Percentiles rank a stretch among this genome's conserved stretches.
Conservation (phyloP, 768 basidiomycete genomes). For the Termitomyces titanicus region DNA sequence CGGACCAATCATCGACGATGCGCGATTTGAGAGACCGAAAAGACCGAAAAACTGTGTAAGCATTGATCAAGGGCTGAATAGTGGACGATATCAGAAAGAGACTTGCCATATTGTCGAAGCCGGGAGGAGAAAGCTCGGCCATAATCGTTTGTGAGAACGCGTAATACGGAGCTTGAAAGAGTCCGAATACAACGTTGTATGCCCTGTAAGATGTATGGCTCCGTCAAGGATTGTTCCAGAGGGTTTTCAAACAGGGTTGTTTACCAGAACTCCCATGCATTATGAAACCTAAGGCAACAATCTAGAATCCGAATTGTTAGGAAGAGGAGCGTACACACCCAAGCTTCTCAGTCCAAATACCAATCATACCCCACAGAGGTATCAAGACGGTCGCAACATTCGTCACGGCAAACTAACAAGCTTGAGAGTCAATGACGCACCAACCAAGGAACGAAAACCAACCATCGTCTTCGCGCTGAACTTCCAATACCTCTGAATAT, state of each 20-base stretch:
- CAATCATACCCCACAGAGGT: conserved; percentile 84
- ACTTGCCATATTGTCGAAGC: conserved; percentile 72
- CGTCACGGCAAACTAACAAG: conserved; percentile 63
- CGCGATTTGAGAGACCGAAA: conserved; percentile 80
- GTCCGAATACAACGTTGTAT: conserved; percentile 75
- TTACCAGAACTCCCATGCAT: conserved; percentile 86
- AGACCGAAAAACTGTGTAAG: conserved; percentile 74
- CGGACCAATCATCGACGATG: conserved; percentile 84
- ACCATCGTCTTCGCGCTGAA: conserved; percentile 83
- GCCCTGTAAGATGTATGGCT: conserved; percentile 40
- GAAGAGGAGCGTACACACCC: conserved; percentile 42
- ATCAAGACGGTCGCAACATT: conserved; percentile 76
- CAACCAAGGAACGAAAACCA: conserved; percentile 7
- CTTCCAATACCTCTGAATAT: conserved; percentile 76
- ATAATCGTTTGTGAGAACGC: conserved; percentile 86
- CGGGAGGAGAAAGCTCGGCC: conserved; percentile 84
- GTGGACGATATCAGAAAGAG: not conserved
- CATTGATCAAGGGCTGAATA: not conserved
- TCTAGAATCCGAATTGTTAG: not conserved
- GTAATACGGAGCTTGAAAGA: conserved; percentile 87
- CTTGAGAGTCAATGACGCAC: not conserved
- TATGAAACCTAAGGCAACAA: conserved; percentile 53
- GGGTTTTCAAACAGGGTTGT: not conserved
- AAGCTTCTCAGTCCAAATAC: conserved; percentile 73
- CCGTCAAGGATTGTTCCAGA: too few relatives aligned